A percentile compares a stretch with the other conserved stretches of the same genome.
Conservation (phyloP, 306 rosid genomes). For the Quercus rubra region DNA sequence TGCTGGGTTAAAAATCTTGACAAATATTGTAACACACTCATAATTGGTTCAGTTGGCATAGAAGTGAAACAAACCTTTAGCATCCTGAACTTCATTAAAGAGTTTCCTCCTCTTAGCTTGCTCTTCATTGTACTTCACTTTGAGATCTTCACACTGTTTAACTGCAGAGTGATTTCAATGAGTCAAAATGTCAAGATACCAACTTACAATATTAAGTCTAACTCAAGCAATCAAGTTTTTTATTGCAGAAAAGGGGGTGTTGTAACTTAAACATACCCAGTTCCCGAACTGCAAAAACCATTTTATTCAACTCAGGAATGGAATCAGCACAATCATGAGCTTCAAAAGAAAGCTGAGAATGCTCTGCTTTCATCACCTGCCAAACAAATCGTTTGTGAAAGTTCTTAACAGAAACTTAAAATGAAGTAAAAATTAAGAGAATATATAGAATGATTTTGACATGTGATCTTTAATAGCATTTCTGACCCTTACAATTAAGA, state of each 20-base stretch:
- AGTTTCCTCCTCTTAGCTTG: conserved; percentile 72
- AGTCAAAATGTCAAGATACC: conserved; percentile 20
- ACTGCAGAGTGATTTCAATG: conserved; percentile 43
- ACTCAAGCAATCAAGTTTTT: not conserved
- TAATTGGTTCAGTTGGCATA: not conserved
- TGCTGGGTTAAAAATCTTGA: not conserved
- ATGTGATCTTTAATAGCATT: not conserved
- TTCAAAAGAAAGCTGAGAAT: conserved; percentile 56
- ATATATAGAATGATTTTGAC: not conserved
- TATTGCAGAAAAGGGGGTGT: conserved; percentile 8
- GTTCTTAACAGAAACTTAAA: not conserved
- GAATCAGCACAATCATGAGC: conserved; percentile 83
- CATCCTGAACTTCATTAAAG: conserved; percentile 88
- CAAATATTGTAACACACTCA: not conserved
- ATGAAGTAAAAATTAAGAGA: conserved; percentile 1
- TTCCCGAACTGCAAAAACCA: conserved; percentile 77
- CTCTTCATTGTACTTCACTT: conserved; percentile 74
- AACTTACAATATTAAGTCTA: conserved; percentile 10
- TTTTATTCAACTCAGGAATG: conserved; percentile 75
- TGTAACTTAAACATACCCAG: conserved; percentile 53
- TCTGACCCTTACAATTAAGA: conserved; percentile 30
- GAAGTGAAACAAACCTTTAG: conserved; percentile 55
- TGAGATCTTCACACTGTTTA: conserved; percentile 83
- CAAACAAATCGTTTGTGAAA: conserved; percentile 23
- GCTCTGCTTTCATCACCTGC: conserved; percentile 75